Base-by-base conservation (phyloP, 768 basidiomycete genomes). In the Kwoniella botswanensis region DNA sequence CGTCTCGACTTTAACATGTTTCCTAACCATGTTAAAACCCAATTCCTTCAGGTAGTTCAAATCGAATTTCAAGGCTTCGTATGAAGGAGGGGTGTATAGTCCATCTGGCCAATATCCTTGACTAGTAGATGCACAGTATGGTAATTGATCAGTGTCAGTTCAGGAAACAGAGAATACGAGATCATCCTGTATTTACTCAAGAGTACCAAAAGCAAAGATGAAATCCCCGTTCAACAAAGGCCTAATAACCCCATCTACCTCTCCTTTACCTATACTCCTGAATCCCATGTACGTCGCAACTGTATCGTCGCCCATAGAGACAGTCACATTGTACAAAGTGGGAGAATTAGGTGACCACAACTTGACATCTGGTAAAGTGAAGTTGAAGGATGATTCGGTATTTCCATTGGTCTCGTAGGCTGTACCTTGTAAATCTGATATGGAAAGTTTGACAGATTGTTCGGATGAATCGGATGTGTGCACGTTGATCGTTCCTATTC, bases 61-160 rank as follows among this genome's bases (percentile, higher is more conserved):
- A 63, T 75, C 74, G 62, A 70, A 75, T 13, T 58, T 60, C 71
- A 75, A 72, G 2, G 74, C 74, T 56, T 72, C 74, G 60, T 70
- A 59, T 12, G 58, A 59, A n/a, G 74, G 74, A 12, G 74, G 71
- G 0, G 71, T 72, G 61, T 72, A 75, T 3, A 75, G 15, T 12
- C 74, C 74, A 50, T 75, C 74, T n/a, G 74, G 74, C 74, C 74
- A 75, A 65, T 69, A 75, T 41, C 74, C 74, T 64, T 75, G 74
- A 43, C 74, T 75, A 22, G 0, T 42, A 18, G 41, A 24, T 17
- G 44, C 17, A 42, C 43, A 42, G 21, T 26, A 26, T 26, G 24
- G 24, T 26, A 57, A 61, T 53, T 6, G 5, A 22, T 26, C 3
- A 52, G 18, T 17, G 5, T 4, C 4, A 55, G 63, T 42, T 35